Evolutionary conservation across 2,329 filamentous ascomycete genomes (phyloP).

Genomic region (Pochonia chlamydosporia): DNA sequence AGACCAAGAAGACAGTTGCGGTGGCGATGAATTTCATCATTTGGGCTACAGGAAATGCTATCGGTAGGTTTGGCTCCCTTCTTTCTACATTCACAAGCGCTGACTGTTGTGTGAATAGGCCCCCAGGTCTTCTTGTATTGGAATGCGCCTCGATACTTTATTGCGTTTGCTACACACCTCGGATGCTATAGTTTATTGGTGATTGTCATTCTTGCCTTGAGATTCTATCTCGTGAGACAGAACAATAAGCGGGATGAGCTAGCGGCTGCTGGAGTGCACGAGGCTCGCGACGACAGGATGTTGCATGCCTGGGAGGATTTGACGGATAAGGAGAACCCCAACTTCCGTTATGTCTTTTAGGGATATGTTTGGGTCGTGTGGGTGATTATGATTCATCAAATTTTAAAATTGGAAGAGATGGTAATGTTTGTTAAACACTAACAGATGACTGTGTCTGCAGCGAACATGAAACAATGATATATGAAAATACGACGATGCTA

Average conservation of each 20-base stretch:
- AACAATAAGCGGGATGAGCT: conserved; percentile 53
- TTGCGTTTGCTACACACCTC: conserved; percentile 63
- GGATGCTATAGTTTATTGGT: conserved; percentile 61
- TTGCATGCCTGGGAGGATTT: conserved; percentile 56
- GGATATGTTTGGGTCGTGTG: too few relatives aligned
- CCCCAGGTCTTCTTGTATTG: conserved; percentile 58
- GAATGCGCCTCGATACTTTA: conserved; percentile 61
- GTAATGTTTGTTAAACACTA: too few relatives aligned
- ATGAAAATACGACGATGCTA: too few relatives aligned
- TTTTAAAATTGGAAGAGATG: too few relatives aligned
- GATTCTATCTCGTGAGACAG: conserved; percentile 51
- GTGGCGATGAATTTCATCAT: conserved; percentile 66
- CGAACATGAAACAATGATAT: too few relatives aligned
- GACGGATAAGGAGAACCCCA: conserved; percentile 55
- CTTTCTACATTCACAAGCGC: not conserved
- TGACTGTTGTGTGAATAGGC: conserved; percentile 25
- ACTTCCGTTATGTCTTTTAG: conserved; percentile 52
- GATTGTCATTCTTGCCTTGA: conserved; percentile 48
- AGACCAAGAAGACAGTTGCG: conserved; percentile 66
- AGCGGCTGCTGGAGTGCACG: conserved; percentile 28
- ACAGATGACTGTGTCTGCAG: too few relatives aligned
- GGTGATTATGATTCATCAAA: too few relatives aligned
- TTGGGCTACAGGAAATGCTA: conserved; percentile 63
- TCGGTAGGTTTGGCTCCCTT: conserved; percentile 37
- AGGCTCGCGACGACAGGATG: conserved; percentile 32